These are phyloP conservation scores for Populus pruinosa DNA, from an alignment of 345 rosid genomes.

Conservation along the genomic window DNA sequence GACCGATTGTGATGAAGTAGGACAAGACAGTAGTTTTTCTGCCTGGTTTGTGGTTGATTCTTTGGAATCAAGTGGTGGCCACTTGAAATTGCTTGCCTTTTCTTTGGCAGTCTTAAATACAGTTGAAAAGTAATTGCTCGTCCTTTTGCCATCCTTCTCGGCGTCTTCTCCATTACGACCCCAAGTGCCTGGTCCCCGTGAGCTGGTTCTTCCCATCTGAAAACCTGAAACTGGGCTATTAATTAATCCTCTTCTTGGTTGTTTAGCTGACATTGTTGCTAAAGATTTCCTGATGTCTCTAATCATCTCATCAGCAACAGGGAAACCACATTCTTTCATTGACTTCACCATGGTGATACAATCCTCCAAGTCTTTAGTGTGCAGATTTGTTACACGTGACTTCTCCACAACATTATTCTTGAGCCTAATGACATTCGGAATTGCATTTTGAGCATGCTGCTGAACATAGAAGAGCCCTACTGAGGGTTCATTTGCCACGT, in stretches of 20 bases:
- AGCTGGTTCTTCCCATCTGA: constrained; percentile 41
- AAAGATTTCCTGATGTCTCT: constrained; percentile 67
- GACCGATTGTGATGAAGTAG: constrained; percentile 25
- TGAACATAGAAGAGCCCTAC: constrained; percentile 88
- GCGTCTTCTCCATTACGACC: constrained; percentile 33
- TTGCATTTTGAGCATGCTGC: constrained; percentile 71
- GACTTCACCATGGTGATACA: constrained; percentile 62
- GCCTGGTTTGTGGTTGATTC: constrained; percentile 25
- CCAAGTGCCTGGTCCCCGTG: constrained; percentile 49
- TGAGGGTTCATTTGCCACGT: constrained; percentile 87
- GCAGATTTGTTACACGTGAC: constrained; percentile 61
- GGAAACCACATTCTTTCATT: constrained; percentile 75
- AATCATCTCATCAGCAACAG: constrained; percentile 82
- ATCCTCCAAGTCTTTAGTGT: constrained; percentile 78
- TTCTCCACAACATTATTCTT: constrained; percentile 47
- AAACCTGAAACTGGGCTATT: constrained; percentile 33
- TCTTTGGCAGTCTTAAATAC: constrained; percentile 71
- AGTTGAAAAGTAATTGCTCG: constrained; percentile 48
- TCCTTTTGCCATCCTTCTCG: constrained; percentile 37
- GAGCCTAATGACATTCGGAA: constrained; percentile 63
- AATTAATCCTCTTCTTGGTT: constrained; percentile 63
- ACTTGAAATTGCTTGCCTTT: constrained; percentile 62
- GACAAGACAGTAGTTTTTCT: constrained; percentile 26
- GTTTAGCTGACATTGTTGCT: constrained; percentile 55
- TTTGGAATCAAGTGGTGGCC: constrained; percentile 65